Evolutionary conservation across 352 stramenopile species (phyloP).

Genomic region (Salisapilia sapeloensis): DNA sequence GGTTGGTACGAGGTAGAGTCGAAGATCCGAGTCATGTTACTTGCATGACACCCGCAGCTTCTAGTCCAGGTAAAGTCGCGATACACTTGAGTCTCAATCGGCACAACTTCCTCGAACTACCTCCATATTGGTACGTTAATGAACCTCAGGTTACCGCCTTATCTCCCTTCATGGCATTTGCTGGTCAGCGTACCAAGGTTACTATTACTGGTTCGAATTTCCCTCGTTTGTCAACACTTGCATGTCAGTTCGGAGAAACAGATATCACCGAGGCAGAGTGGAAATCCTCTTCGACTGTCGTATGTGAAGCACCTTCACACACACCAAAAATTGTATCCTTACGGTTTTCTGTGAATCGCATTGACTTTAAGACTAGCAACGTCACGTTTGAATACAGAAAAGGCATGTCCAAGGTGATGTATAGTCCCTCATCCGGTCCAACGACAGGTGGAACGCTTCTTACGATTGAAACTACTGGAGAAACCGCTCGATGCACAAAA

Average conservation of each 20-base stretch:
- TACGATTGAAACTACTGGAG: slow-evolving; percentile 5
- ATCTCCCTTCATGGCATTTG: slow-evolving; percentile 6
- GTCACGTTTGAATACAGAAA: slow-evolving; percentile 13
- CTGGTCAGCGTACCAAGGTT: slow-evolving; percentile 5
- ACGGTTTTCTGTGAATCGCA: slow-evolving; percentile 30
- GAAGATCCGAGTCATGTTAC: slow-evolving; percentile 1
- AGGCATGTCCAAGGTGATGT: slow-evolving; percentile 2
- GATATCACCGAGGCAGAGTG: slow-evolving; percentile 6
- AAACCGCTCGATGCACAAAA: slow-evolving; percentile 4
- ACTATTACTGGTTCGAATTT: slow-evolving; percentile 8
- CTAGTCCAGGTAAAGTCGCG: slow-evolving; percentile 1
- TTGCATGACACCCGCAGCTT: slow-evolving; percentile 2
- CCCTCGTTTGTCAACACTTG: slow-evolving; percentile 15
- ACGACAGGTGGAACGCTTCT: slow-evolving; percentile 12
- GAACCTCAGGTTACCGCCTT: slow-evolving; percentile 10
- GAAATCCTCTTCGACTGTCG: slow-evolving; percentile 8
- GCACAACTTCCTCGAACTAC: slow-evolving; percentile 15
- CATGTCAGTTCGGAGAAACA: slow-evolving; percentile 20
- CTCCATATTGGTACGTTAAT: slow-evolving; percentile 18
- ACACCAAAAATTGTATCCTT: slow-evolving; percentile 7
- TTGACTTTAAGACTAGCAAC: slow-evolving; percentile 15
- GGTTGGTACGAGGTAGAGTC: slow-evolving; percentile 2
- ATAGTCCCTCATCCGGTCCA: slow-evolving; percentile 9
- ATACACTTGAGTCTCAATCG: slow-evolving; percentile 16
- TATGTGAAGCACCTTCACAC: slow-evolving; percentile 13